Evolutionary conservation across 441 rosid genomes (phyloP).

Genomic region (Gossypium lobatum): DNA sequence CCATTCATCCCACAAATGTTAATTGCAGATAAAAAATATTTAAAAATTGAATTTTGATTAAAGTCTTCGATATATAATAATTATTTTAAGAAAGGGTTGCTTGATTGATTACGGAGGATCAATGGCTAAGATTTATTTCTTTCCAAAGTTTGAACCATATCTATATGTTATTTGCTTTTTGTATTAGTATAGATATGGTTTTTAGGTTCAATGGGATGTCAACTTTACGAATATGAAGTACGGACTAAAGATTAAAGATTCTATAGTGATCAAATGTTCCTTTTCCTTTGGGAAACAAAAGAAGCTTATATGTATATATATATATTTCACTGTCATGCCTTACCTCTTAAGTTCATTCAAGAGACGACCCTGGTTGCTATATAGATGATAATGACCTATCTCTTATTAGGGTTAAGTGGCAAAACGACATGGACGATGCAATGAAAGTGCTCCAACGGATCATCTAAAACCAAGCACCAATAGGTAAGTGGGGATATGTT

Average conservation of each 20-base stretch:
- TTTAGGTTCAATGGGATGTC: slow-evolving; percentile 11
- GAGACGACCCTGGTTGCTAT: slow-evolving; percentile 2
- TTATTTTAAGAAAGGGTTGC: too few species aligned
- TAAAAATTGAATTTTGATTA: too few species aligned
- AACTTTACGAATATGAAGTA: not conserved
- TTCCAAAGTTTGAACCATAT: not conserved
- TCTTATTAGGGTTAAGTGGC: not conserved
- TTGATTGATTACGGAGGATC: not conserved
- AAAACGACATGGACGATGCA: not conserved
- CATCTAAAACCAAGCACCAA: too few species aligned
- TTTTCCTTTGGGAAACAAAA: not conserved
- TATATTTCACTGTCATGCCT: not conserved
- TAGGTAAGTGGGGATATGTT: not conserved
- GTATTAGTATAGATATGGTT: not conserved
- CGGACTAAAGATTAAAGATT: slow-evolving; percentile 6
- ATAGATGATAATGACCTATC: not conserved
- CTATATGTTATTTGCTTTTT: not conserved
- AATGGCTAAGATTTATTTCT: not conserved
- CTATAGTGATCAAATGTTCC: not conserved
- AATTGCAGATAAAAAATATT: too few species aligned
- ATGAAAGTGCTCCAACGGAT: too few species aligned
- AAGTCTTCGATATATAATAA: too few species aligned
- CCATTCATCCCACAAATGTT: too few species aligned
- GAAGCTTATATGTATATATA: not conserved
- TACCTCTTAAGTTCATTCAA: slow-evolving; percentile 8